Evolutionary conservation across 2,329 filamentous ascomycete genomes (phyloP), one percentile per base, ranked within the genome.

Genomic region (Domatiomyces catenatus): DNA sequence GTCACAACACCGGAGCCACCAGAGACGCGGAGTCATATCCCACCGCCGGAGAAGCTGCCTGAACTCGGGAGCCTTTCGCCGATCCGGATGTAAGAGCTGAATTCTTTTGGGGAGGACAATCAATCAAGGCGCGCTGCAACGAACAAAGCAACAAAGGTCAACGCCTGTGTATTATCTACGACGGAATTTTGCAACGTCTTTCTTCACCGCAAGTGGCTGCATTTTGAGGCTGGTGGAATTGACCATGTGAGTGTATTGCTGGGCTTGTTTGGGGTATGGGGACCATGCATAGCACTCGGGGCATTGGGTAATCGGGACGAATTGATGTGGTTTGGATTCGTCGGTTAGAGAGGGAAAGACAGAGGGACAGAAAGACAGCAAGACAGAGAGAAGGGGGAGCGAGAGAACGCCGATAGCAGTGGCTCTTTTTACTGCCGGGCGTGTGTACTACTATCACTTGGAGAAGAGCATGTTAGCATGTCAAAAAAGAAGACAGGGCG

Each of bases 31-130:
- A 17, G 24, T 19, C 22, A 28, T 22, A 32, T 47, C 20, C 45
- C 45, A 8, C 20, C 45, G 20, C 45, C 45, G 8, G 45, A 69
- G 8, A 69, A 70, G 51, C 63, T 73, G 44, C 71, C 71, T 5
- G 71, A 73, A 58, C 61, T 73, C 43, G 69, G 68, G 0, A 70
- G 69, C 19, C 69, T 73, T 46, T 72, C 69, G 15, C 71, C 71
- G 8, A 72, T 73, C 48, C 64, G 67, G 54, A 71, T 73, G 46
- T 71, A 56, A 62, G 44, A 17, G 19, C 17, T 18, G 17, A 8
- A 44, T 20, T 15, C 15, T 15, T 15, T 15, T 5, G 12, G 12
- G 22, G 3, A 24, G 6, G 22, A 3, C 32, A 39, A 5, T 4
- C 15, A 39, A 39, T 39, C 32, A 15, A 39, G 32, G 32, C 10